Base-by-base conservation (phyloP, 192 early-diverging fungal genomes). In the Rhizophlyctis rosea region DNA sequence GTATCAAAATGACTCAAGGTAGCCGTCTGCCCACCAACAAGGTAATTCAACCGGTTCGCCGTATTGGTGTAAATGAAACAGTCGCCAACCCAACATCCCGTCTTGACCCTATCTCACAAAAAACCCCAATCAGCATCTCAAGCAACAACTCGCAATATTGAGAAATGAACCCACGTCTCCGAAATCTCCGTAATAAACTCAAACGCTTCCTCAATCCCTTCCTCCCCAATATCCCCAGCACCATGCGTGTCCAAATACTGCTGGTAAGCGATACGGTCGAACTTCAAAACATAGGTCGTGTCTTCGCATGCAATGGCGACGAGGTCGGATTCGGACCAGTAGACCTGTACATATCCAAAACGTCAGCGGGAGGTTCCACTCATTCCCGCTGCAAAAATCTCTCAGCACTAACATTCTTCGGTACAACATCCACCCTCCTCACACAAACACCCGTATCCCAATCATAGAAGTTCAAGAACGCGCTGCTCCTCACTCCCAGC, bases 81-180 rank as follows among this genome's bases (percentile, higher is more conserved):
- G 75, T 99, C 97, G 50, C 97, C 97, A 50, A 98, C 91, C 97
- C 97, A 99, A 64, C 82, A 83, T 27, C 95, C 97, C 4, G 95
- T 93, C 66, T 90, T 89, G 31, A 99, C 87, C 51, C 91, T 91
- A 70, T 29, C 57, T 53, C 14, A 13, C 69, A 44, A 70, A 14
- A 32, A 50, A 65, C 34, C 14, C 44, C 28, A 49, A 33, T 21
- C 4, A 5, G 30, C 9, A 66, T 14, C 29, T 27, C 13, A 53
- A 33, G 36, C 50, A 34, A 27, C 48, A 7, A 13, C 11, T 52
- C 28, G 23, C 39, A 61, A 47, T 55, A 35, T 14, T 25, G 3
- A 25, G 2, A 27, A 1, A 11, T 3, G 23, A 21, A 50, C 78
- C 34, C 69, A 91, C 75, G 78, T 82, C 70, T 98, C 96, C 3